These are phyloP conservation scores for Monosporascus sp. DNA, from an alignment of 2,329 filamentous ascomycete species.

Conservation along the genomic window DNA sequence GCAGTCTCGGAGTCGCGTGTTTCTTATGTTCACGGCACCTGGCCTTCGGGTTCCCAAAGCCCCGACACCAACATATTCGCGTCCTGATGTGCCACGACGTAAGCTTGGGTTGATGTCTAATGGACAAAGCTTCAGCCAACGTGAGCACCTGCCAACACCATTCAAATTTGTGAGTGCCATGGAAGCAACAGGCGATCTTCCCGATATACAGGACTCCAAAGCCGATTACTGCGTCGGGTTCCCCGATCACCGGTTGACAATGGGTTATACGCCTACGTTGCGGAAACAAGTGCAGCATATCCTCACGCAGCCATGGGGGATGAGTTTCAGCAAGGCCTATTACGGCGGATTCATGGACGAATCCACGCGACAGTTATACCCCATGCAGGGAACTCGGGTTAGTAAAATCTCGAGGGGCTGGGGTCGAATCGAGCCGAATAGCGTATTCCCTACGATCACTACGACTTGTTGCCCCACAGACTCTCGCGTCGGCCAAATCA, in stretches of 20 bases:
- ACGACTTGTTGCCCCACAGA: slow-evolving; percentile 50
- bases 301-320: slow-evolving; percentile 52
- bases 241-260: slow-evolving; percentile 62
- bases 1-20: slow-evolving; percentile 63
- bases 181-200: slow-evolving; percentile 56
- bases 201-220: slow-evolving; percentile 56
- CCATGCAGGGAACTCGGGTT: slow-evolving; percentile 11
- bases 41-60: slow-evolving; percentile 51
- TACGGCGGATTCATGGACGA: slow-evolving; percentile 30
- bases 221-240: slow-evolving; percentile 56
- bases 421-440: slow-evolving; percentile 45
- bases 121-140: slow-evolving; percentile 53
- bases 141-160: slow-evolving; percentile 47
- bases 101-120: slow-evolving; percentile 56
- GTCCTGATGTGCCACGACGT: slow-evolving; percentile 31
- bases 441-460: slow-evolving; percentile 58
- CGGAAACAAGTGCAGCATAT: slow-evolving; percentile 51
- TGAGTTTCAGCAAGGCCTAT: slow-evolving; percentile 47
- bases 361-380: slow-evolving; percentile 37
- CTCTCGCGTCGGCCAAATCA: slow-evolving; percentile 43
- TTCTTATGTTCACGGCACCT: slow-evolving; percentile 67
- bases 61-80: slow-evolving; percentile 59
- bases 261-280: slow-evolving; percentile 32
- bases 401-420: slow-evolving; percentile 38
- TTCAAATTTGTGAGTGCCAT: slow-evolving; percentile 53